A percentile compares a stretch with the other conserved stretches of the same genome.
phyloP scores from a whole-genome alignment of 352 stramenopile genomes.

The Phytopythium oedochilum region DNA sequence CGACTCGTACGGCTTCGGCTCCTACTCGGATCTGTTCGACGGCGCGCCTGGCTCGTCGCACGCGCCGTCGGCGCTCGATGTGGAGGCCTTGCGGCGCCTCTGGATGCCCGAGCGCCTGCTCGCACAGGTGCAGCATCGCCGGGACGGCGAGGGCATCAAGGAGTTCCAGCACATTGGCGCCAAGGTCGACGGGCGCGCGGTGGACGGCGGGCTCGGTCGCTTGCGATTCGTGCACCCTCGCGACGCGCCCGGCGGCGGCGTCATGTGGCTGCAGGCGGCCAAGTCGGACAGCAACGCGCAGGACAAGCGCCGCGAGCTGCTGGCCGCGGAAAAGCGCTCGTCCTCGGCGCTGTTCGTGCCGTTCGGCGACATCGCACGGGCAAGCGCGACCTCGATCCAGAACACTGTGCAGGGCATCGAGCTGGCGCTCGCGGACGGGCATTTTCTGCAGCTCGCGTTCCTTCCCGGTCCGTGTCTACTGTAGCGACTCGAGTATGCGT shows the following conservation, averaged over 20 bases:
- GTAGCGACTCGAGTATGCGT: too few species aligned
- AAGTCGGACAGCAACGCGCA: constrained; percentile 51
- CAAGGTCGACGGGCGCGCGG: constrained; percentile 41
- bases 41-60: background rate
- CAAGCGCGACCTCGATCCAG: constrained; percentile 30
- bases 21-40: constrained; percentile 59
- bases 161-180: constrained; percentile 45
- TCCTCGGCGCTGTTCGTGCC: constrained; percentile 30
- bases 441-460: constrained; percentile 52
- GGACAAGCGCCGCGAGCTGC: constrained; percentile 40
- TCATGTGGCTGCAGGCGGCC: constrained; percentile 52
- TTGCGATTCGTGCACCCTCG: constrained; percentile 15
- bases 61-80: constrained; percentile 22
- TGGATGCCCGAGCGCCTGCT: constrained; percentile 45
- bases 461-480: constrained; percentile 36
- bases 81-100: constrained; percentile 31
- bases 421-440: constrained; percentile 22
- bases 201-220: constrained; percentile 47
- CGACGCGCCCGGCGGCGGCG: constrained; percentile 14
- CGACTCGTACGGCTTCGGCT: constrained; percentile 67
- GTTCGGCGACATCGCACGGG: constrained; percentile 17
- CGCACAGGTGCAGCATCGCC: constrained; percentile 28
- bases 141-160: constrained; percentile 3
- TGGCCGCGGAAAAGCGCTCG: constrained; percentile 18
- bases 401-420: constrained; percentile 36